Evolutionary conservation across 805 yeast species (phyloP).

Genomic region (Barnettozyma sucrosica): DNA sequence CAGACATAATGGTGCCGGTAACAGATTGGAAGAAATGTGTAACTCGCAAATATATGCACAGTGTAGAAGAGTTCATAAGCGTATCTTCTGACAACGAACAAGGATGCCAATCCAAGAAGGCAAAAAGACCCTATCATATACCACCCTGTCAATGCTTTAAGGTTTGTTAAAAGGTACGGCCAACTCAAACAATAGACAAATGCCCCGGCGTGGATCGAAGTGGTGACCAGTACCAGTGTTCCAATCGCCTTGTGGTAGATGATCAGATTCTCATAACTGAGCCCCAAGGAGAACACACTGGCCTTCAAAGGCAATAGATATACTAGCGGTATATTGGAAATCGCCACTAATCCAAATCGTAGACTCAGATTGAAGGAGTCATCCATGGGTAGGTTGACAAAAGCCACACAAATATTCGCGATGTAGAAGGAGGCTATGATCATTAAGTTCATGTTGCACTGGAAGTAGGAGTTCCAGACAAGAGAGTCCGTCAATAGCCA

Average conservation of each 20-base stretch:
- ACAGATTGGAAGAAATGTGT: slow-evolving; percentile 23
- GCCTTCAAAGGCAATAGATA: slow-evolving; percentile 24
- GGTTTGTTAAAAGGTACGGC: slow-evolving; percentile 13
- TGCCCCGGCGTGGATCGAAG: slow-evolving; percentile 16
- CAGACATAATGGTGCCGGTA: slow-evolving; percentile 24
- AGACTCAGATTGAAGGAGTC: slow-evolving; percentile 23
- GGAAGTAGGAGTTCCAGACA: slow-evolving; percentile 13
- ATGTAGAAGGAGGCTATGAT: slow-evolving; percentile 10
- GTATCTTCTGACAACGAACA: slow-evolving; percentile 11
- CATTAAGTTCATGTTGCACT: slow-evolving; percentile 12
- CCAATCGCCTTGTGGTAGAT: slow-evolving; percentile 25
- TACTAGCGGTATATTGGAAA: slow-evolving; percentile 24
- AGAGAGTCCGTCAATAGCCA: slow-evolving; percentile 8
- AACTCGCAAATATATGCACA: slow-evolving; percentile 15
- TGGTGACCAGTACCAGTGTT: slow-evolving; percentile 13
- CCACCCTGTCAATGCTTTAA: slow-evolving; percentile 15
- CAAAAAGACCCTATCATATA: slow-evolving; percentile 10
- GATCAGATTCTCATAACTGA: slow-evolving; percentile 23
- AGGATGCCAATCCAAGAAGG: slow-evolving; percentile 14
- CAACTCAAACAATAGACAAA: slow-evolving; percentile 19
- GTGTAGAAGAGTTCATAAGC: slow-evolving; percentile 22
- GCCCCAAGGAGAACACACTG: slow-evolving; percentile 18
- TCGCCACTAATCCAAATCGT: slow-evolving; percentile 23
- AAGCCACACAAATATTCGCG: slow-evolving; percentile 13
- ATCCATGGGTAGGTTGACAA: slow-evolving; percentile 18